phyloP scores from a whole-genome alignment of 1,284 basidiomycete species.

The Ganoderma leucocontextum region DNA sequence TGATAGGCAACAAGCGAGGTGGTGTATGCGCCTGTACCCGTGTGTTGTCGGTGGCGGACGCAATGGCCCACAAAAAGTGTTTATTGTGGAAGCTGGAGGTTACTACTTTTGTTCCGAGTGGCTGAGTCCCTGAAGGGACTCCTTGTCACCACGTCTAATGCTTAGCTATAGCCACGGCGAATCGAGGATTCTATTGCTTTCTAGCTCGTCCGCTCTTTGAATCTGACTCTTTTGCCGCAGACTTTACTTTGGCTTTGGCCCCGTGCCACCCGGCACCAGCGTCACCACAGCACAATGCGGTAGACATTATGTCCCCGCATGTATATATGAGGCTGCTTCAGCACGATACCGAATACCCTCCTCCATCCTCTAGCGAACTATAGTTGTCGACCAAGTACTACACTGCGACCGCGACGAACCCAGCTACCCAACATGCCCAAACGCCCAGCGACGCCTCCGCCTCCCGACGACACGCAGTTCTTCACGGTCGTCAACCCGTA shows the following conservation, averaged over 20 bases:
- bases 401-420: background rate
- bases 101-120: background rate
- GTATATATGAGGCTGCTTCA: background rate
- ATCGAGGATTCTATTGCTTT: background rate
- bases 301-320: background rate
- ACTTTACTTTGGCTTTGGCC: background rate
- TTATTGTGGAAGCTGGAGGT: background rate
- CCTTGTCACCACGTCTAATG: background rate
- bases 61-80: background rate
- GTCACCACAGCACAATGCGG: background rate
- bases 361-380: background rate
- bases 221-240: background rate
- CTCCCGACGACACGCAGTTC: constrained; percentile 64
- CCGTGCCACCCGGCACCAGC: background rate
- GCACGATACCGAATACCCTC: background rate
- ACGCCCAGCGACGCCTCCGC: constrained; percentile 59
- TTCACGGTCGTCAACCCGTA: constrained; percentile 70
- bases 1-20: background rate
- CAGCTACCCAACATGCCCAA: constrained; percentile 56
- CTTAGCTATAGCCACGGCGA: no score
- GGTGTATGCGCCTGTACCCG: background rate
- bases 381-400: background rate
- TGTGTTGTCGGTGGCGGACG: background rate
- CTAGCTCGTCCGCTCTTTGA: background rate
- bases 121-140: background rate